phyloP scores from a whole-genome alignment of 805 yeast species.

The Wickerhamiella azymoides region DNA sequence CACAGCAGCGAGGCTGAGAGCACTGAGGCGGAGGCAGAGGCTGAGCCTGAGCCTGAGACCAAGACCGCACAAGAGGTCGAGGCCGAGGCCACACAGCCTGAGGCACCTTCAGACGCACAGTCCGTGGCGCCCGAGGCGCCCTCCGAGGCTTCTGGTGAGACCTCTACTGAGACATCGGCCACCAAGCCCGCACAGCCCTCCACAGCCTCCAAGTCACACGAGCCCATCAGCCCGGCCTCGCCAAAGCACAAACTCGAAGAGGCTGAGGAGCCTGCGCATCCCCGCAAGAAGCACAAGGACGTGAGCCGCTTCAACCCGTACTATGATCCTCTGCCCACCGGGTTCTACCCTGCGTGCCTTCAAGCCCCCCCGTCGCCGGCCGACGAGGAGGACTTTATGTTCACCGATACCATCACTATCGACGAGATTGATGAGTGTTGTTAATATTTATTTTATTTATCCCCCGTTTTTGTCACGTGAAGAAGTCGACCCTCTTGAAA shows the following conservation, averaged over 20 bases:
- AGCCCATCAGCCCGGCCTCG: constrained; percentile 1
- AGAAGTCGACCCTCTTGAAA: not conserved
- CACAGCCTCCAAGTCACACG: constrained; percentile 1
- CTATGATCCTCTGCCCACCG: constrained; percentile 8
- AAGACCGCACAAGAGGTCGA: not conserved
- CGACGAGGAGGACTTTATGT: no score
- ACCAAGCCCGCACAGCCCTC: not conserved
- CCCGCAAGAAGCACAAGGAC: constrained; percentile 2
- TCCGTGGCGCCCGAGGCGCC: no score
- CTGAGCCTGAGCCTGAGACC: not conserved
- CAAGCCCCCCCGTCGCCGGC: no score
- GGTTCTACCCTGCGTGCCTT: no score
- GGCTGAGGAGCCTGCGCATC: not conserved
- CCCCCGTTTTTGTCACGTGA: constrained; percentile 9
- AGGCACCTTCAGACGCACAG: no score
- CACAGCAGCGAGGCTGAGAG: constrained; percentile 4
- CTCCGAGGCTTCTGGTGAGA: not conserved
- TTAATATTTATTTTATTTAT: constrained; percentile 6
- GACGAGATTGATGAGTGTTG: constrained; percentile 18
- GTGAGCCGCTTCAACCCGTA: constrained; percentile 16
- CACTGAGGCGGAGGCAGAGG: not conserved
- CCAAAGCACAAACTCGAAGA: constrained; percentile 5
- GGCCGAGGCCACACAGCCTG: not conserved
- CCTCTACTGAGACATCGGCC: no score
- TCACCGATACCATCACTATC: constrained; percentile 14